These are phyloP conservation scores for Mycothermus thermophilus DNA, from an alignment of 495 filamentous ascomycete genomes.

Conservation along the genomic window DNA sequence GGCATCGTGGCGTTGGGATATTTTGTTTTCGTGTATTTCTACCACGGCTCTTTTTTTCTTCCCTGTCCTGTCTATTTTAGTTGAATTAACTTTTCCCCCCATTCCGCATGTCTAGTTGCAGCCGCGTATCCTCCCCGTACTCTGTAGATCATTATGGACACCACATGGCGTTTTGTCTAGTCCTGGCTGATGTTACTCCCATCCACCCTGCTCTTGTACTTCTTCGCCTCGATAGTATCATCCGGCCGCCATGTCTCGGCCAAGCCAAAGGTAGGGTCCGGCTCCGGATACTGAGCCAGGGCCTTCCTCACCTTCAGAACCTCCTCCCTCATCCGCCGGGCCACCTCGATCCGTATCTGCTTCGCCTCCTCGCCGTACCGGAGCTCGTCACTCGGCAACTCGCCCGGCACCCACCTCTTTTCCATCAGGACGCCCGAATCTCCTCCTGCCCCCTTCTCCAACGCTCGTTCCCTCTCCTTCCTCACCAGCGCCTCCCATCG, in stretches of 20 bases:
- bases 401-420: slow-evolving; percentile 49
- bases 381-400: slow-evolving; percentile 28
- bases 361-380: slow-evolving; percentile 60
- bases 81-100: no score
- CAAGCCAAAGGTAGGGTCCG: slow-evolving; percentile 42
- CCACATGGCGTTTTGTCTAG: no score
- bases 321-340: slow-evolving; percentile 59
- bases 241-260: slow-evolving; percentile 36
- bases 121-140: no score
- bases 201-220: slow-evolving; percentile 34
- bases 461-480: slow-evolving; percentile 3
- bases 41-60: no score
- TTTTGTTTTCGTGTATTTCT: no score
- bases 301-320: slow-evolving; percentile 61
- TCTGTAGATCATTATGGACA: no score
- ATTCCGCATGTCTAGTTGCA: no score
- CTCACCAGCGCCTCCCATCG: slow-evolving; percentile 52
- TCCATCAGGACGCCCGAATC: slow-evolving; percentile 17
- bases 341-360: slow-evolving; percentile 67
- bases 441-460: neutral
- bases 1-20: no score
- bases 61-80: no score
- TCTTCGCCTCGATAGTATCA: slow-evolving; percentile 17
- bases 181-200: slow-evolving; percentile 33
- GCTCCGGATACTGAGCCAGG: slow-evolving; percentile 55